These are phyloP conservation scores for Aspergillus viridinutans DNA, from an alignment of 2,329 filamentous ascomycete species.

Conservation along the genomic window DNA sequence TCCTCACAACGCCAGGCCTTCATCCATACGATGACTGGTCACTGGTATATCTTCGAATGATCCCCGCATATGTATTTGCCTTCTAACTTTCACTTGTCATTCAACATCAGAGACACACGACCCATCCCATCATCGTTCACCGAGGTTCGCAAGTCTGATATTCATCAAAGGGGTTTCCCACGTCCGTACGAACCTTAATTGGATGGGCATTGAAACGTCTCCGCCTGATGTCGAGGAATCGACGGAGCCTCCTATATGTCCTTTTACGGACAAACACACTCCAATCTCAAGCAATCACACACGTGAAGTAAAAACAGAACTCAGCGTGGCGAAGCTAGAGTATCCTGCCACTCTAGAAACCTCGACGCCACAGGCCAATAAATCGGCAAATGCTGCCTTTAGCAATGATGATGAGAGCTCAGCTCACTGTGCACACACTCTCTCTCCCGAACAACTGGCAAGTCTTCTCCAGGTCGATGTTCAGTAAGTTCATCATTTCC, in stretches of 20 bases:
- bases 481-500: constrained; percentile 13
- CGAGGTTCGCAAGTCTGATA: not conserved
- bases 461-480: constrained; percentile 18
- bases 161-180: constrained; percentile 1
- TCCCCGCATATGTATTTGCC: not conserved
- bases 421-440: constrained; percentile 23
- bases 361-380: not conserved
- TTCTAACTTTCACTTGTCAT: not conserved
- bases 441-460: constrained; percentile 18
- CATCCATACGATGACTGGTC: not conserved
- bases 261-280: constrained; percentile 24
- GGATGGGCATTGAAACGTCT: constrained; percentile 39
- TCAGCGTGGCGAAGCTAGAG: constrained; percentile 15
- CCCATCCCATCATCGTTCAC: not conserved
- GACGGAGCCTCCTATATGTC: constrained; percentile 39
- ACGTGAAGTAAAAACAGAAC: constrained; percentile 14
- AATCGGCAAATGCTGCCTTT: constrained; percentile 1
- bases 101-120: not conserved
- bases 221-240: constrained; percentile 39
- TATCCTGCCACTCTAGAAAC: constrained; percentile 1
- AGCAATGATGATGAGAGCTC: constrained; percentile 2
- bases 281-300: constrained; percentile 16
- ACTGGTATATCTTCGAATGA: not conserved
- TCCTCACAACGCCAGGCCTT: not conserved
- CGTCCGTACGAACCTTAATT: constrained; percentile 18